These are phyloP conservation scores for Lipomyces sp. DNA, from an alignment of 805 yeast species.

Conservation along the genomic window DNA sequence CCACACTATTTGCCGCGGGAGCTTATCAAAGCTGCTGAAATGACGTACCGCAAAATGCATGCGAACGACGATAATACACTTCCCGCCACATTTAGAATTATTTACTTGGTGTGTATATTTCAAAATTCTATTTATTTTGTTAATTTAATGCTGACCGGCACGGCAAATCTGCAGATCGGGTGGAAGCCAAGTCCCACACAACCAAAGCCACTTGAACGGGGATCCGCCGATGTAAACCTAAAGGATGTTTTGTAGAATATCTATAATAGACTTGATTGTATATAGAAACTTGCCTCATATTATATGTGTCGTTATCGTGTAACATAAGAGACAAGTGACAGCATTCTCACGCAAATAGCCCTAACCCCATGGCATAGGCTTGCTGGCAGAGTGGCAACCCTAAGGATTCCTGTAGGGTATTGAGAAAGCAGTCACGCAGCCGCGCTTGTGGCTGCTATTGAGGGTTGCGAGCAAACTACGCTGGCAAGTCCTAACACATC, in stretches of 20 bases:
- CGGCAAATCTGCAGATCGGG: constrained; percentile 55
- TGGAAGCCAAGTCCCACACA: constrained; percentile 78
- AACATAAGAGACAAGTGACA: background rate
- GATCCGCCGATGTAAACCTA: constrained; percentile 69
- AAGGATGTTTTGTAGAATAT: constrained; percentile 58
- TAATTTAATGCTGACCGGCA: background rate
- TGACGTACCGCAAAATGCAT: constrained; percentile 72
- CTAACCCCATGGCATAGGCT: constrained; percentile 1
- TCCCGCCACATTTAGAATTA: constrained; percentile 81
- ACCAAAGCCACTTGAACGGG: constrained; percentile 75
- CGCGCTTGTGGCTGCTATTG: background rate
- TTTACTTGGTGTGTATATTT: constrained; percentile 57
- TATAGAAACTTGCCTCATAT: background rate
- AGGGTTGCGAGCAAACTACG: background rate
- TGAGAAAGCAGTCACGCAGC: background rate
- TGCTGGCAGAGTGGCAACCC: background rate
- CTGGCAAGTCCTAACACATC: background rate
- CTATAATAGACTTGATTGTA: background rate
- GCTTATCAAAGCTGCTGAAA: constrained; percentile 72
- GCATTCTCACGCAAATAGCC: background rate
- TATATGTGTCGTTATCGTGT: background rate
- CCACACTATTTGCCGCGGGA: constrained; percentile 59
- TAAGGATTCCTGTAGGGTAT: background rate
- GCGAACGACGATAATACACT: constrained; percentile 57
- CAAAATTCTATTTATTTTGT: background rate